Evolutionary conservation across 768 basidiomycete genomes (phyloP).

Genomic region (Psilocybe tampanensis): DNA sequence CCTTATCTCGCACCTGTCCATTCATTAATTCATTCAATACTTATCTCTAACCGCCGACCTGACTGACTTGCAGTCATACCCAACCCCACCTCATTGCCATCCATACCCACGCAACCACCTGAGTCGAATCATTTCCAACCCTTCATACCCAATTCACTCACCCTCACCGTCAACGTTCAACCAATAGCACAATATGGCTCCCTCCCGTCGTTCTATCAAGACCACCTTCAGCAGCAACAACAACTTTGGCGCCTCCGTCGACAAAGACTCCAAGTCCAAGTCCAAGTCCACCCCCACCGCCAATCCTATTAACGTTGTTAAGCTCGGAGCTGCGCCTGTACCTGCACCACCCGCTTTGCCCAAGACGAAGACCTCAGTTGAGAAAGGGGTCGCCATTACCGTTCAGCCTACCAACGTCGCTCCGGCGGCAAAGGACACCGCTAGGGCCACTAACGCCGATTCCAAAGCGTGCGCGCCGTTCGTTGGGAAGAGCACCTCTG

Average conservation of each 20-base stretch:
- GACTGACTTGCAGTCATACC: neutral
- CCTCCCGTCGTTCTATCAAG: neutral
- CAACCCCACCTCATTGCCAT: neutral
- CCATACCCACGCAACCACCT: neutral
- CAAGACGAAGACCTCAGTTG: neutral
- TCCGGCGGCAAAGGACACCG: too few relatives aligned
- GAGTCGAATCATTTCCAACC: neutral
- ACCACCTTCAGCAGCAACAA: neutral
- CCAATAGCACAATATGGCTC: too few relatives aligned
- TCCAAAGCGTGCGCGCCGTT: neutral
- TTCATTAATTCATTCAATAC: neutral
- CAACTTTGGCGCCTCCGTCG: neutral
- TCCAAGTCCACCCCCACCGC: neutral
- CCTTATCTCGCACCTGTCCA: neutral
- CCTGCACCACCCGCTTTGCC: too few relatives aligned
- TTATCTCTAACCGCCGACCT: neutral
- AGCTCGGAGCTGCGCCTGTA: neutral
- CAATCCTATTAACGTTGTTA: neutral
- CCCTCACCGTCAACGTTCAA: too few relatives aligned
- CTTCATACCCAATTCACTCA: neutral
- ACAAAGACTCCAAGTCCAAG: neutral
- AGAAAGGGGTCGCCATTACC: neutral
- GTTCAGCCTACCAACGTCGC: neutral
- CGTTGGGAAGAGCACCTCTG: neutral
- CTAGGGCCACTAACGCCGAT: too few relatives aligned